Evolutionary conservation across 2,329 filamentous ascomycete species (phyloP), one percentile per base, ranked within the genome.

Genomic region (Nothomitra cinnamomea): DNA sequence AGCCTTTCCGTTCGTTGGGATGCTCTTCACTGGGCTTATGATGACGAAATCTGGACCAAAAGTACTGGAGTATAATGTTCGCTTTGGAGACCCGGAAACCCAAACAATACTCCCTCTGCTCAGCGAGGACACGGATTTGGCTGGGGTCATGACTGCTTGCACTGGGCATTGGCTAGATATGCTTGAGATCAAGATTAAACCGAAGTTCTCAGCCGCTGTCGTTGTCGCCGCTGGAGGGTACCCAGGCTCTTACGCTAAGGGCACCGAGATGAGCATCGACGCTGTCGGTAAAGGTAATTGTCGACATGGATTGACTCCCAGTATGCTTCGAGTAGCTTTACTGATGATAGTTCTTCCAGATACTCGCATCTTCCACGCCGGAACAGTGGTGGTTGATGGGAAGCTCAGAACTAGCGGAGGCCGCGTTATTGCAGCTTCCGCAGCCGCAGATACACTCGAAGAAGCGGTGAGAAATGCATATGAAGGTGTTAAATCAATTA

Each of bases 141-240:
- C 87, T 1, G 80, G 90, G 64, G 76, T 95, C 56, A 89, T 95
- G 84, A 73, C 89, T 45, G 87, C 88, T 54, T 94, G 87, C 66
- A 79, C 84, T 7, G 77, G 83, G 52, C 82, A 84, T 40, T 84
- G 79, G 63, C 76, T 96, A 17, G 77, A 83, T 57, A 77, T 78
- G 55, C 77, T 88, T 50, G 70, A 76, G 4, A 71, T 94, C 59
- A 80, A 80, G 57, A 70, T 90, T 35, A 77, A 83, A 56, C 64
- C 74, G 50, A 79, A 78, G 57, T 92, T 83, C 63, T 88, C 87
- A 57, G 85, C 87, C 24, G 96, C 90, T 1, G 88, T 98, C 35
- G 88, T 96, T n/a, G 83, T 94, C 17, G 87, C 90, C 53, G 85
- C 92, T 7, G 87, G 83, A 21, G 92, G 92, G 2, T 98, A 98